Conservation (phyloP, 495 filamentous ascomycete species). For the Hamigera avellanea region DNA sequence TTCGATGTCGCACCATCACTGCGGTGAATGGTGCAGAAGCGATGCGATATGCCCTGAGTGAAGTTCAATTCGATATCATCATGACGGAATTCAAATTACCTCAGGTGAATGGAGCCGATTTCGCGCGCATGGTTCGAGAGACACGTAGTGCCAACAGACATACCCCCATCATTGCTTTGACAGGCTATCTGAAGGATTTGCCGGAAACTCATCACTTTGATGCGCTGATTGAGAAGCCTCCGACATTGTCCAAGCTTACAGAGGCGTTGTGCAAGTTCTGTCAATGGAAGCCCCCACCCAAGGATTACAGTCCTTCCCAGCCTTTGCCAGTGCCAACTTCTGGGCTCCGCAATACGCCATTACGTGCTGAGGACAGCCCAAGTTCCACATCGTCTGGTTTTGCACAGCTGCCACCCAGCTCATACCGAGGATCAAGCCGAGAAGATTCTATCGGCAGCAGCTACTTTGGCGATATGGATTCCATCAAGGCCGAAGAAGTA, state of each 20-base stretch:
- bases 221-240: conserved; percentile 87
- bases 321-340: conserved; percentile 48
- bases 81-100: conserved; percentile 95
- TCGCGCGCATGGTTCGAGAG: conserved; percentile 93
- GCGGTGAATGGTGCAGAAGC: conserved; percentile 83
- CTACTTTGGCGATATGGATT: conserved; percentile 75
- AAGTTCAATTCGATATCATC: conserved; percentile 91
- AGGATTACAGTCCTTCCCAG: conserved; percentile 32
- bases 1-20: conserved; percentile 89
- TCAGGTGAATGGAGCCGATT: conserved; percentile 85
- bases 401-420: conserved; percentile 53
- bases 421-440: conserved; percentile 64
- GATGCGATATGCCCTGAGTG: conserved; percentile 80
- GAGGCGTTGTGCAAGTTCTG: conserved; percentile 78
- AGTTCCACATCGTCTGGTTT: conserved; percentile 72
- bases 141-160: conserved; percentile 89
- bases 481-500: conserved; percentile 64
- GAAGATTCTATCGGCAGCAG: conserved; percentile 82
- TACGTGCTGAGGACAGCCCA: conserved; percentile 66
- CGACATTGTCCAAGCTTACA: conserved; percentile 75
- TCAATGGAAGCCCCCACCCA: conserved; percentile 75
- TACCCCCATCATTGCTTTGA: conserved; percentile 94
- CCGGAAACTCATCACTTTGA: conserved; percentile 92
- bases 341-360: conserved; percentile 46
- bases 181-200: conserved; percentile 91